phyloP scores from a whole-genome alignment of 2,329 filamentous ascomycete species.

The Fusarium hostae region DNA sequence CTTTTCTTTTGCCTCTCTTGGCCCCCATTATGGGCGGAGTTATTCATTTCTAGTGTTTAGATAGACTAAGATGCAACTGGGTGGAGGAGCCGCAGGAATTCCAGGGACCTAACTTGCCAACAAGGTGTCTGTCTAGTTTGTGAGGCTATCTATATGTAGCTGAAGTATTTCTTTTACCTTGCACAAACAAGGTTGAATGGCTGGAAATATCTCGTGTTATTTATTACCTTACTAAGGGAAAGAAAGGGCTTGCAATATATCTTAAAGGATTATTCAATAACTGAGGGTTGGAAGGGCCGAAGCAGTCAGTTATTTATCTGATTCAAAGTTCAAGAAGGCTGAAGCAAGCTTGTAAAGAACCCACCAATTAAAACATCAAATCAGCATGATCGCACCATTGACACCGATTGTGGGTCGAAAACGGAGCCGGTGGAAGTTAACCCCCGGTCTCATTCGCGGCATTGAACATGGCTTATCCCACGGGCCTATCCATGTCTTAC shows the following conservation, averaged over 20 bases:
- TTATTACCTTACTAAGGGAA: no score
- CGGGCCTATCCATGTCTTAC: conserved; percentile 31
- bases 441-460: conserved; percentile 37
- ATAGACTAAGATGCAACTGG: neutral
- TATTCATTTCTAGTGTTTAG: neutral
- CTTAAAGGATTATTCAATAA: neutral
- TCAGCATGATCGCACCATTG: conserved; percentile 8
- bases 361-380: neutral
- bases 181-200: neutral
- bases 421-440: conserved; percentile 38
- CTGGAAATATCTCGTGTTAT: no score
- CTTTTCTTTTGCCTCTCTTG: conserved; percentile 6
- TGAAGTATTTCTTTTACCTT: neutral
- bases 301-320: neutral
- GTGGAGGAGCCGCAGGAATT: neutral
- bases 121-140: neutral
- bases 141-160: neutral
- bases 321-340: neutral
- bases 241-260: neutral
- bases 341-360: neutral
- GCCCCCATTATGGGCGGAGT: accelerated
- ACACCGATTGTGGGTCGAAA: conserved; percentile 5
- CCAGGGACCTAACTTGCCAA: neutral
- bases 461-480: conserved; percentile 26
- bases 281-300: neutral